Base-by-base conservation (phyloP, 192 early-diverging fungal genomes). In the Dimargaris cristalligena region DNA sequence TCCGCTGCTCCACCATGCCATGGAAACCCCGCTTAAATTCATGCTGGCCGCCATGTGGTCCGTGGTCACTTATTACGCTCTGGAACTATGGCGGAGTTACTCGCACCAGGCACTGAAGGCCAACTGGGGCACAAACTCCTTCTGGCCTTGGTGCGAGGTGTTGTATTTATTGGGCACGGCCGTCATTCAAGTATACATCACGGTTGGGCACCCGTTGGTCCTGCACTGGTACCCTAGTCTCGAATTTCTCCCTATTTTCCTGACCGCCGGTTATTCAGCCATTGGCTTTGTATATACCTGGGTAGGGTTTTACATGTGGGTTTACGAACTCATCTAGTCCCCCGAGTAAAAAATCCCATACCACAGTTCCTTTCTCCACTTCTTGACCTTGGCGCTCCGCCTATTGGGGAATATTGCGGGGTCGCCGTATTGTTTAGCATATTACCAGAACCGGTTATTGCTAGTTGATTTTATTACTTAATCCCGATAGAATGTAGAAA, bases 91-190 rank as follows among this genome's bases (percentile, higher is more conserved):
- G 38, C 8, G 6, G 16, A 41, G 38, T 41, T 41, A 41, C 16
- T 41, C n/a, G n/a, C n/a, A n/a, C n/a, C n/a, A n/a, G n/a, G n/a
- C n/a, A n/a, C n/a, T n/a, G n/a, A n/a, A n/a, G n/a, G n/a, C n/a
- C n/a, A n/a, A n/a, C n/a, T n/a, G n/a, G n/a, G n/a, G n/a, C n/a
- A n/a, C n/a, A n/a, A n/a, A n/a, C n/a, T n/a, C n/a, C n/a, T n/a
- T n/a, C n/a, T n/a, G n/a, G n/a, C n/a, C n/a, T n/a, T n/a, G n/a
- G n/a, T n/a, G n/a, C n/a, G 83, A 88, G 67, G 59, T 61, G 8
- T 49, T 73, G n/a, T 88, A 88, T 52, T 13, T 87, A 14, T 56
- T 61, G 52, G 84, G 80, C 26, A 66, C 76, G 57, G 41, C 78
- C 2, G 59, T 63, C 16, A 58, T 87, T 8, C 76, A 77, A 26